Conservation (phyloP, 2,329 filamentous ascomycete species). For the Penicillium sp. region DNA sequence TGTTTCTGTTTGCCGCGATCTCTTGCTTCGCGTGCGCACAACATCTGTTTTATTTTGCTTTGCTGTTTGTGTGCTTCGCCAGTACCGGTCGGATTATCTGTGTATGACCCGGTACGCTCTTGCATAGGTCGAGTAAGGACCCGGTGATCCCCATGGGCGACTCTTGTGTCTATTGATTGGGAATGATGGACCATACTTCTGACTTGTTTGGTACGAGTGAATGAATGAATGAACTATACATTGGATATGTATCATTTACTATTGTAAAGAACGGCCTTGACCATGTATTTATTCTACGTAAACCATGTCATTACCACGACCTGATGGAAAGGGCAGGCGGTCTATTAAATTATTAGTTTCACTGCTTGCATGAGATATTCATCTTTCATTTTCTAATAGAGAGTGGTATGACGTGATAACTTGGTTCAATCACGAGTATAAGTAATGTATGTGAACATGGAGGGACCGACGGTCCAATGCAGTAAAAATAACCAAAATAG, state of each 20-base stretch:
- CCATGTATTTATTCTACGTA: too few relatives aligned
- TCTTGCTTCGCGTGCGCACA: neutral
- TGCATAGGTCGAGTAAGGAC: neutral
- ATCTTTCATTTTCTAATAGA: neutral
- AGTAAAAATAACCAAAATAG: constrained; percentile 1
- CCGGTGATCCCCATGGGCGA: neutral
- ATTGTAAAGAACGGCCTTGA: neutral
- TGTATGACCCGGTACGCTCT: neutral
- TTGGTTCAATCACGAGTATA: neutral
- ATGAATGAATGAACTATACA: constrained; percentile 37
- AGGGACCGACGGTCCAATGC: neutral
- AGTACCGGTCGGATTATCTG: neutral
- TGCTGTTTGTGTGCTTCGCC: neutral
- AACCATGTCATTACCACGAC: too few relatives aligned
- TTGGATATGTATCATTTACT: constrained; percentile 6
- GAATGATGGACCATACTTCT: constrained; percentile 15
- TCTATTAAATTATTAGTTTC: neutral
- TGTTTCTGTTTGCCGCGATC: neutral
- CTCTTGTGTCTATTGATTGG: constrained; percentile 4
- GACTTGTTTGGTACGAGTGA: constrained; percentile 32
- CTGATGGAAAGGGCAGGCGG: too few relatives aligned
- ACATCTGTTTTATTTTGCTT: neutral
- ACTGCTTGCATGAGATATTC: neutral
- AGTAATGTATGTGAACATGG: neutral
- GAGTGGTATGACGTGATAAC: neutral